Conservation (phyloP, 495 filamentous ascomycete genomes). For the Physcia stellaris region DNA sequence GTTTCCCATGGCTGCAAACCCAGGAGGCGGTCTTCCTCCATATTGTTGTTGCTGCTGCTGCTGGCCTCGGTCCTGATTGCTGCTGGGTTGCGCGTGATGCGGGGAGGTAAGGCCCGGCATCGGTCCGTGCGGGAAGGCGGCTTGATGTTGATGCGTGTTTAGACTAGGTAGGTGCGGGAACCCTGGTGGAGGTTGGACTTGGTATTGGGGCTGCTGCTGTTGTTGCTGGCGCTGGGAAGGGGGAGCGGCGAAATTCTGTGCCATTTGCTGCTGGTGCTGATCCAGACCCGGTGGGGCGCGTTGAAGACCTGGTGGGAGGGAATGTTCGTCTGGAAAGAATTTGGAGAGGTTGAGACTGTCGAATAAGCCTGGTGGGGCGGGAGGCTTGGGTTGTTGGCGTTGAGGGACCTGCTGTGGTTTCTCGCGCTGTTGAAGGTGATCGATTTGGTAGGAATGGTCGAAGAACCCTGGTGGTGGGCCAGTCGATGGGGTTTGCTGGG, state of each 20-base stretch:
- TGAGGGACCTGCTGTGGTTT: constrained; percentile 12
- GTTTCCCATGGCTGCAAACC: too few relatives aligned
- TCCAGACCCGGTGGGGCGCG: constrained; percentile 38
- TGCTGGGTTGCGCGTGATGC: too few relatives aligned
- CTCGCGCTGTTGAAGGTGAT: constrained; percentile 34
- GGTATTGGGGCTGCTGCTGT: constrained; percentile 22
- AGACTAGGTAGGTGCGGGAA: constrained; percentile 22
- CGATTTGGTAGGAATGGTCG: constrained; percentile 32
- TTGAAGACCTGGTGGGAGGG: constrained; percentile 15
- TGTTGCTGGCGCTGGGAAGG: constrained; percentile 19
- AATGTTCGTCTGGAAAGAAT: constrained; percentile 4
- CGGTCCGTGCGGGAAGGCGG: constrained; percentile 30
- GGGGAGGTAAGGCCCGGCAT: constrained; percentile 21
- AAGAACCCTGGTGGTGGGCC: constrained; percentile 22
- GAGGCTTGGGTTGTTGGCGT: constrained; percentile 21
- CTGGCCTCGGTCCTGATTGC: too few relatives aligned
- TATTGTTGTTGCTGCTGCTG: too few relatives aligned
- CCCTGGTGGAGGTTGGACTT: constrained; percentile 33
- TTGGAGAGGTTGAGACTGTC: constrained; percentile 19
- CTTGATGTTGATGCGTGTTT: constrained; percentile 26
- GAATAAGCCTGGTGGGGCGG: constrained; percentile 30
- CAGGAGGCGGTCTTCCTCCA: too few relatives aligned
- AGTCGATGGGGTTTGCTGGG: constrained; percentile 26
- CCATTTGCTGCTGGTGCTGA: constrained; percentile 10
- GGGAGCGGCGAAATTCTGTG: constrained; percentile 14